These are phyloP conservation scores for Gyromitra esculenta DNA, from an alignment of 2,329 filamentous ascomycete genomes.

Conservation along the genomic window DNA sequence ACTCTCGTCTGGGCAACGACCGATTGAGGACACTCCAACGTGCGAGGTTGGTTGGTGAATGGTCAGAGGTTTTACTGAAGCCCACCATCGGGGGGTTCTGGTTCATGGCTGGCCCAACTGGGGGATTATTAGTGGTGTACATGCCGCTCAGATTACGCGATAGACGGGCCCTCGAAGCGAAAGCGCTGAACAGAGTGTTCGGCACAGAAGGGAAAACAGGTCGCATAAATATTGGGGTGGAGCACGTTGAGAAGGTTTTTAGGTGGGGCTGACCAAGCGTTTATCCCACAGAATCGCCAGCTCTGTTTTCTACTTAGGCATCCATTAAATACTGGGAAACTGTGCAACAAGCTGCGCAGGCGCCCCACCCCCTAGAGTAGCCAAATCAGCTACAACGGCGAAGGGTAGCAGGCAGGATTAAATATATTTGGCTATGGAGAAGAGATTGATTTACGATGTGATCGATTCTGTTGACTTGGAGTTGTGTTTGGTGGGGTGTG, in stretches of 20 bases:
- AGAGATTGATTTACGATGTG: too few species aligned
- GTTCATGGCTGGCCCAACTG: conserved; percentile 15
- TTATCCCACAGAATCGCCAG: conserved; percentile 15
- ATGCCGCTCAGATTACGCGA: conserved; percentile 25
- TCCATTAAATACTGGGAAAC: too few species aligned
- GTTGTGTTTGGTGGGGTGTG: too few species aligned
- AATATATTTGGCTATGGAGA: background rate
- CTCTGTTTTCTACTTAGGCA: too few species aligned
- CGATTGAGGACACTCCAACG: conserved; percentile 35
- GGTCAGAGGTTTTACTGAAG: conserved; percentile 32
- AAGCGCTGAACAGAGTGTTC: background rate
- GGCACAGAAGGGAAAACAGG: background rate
- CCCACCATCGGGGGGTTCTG: conserved; percentile 33
- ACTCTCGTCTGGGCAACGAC: conserved; percentile 60
- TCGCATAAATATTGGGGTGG: conserved; percentile 5
- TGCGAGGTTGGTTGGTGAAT: conserved; percentile 32
- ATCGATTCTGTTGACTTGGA: too few species aligned
- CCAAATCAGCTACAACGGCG: too few species aligned
- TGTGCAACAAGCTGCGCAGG: too few species aligned
- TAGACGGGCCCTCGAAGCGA: conserved; percentile 13
- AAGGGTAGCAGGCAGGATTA: background rate
- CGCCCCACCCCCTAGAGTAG: too few species aligned
- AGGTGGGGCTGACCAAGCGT: conserved; percentile 43
- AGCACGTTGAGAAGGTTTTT: background rate
- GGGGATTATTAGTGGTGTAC: conserved; percentile 14